Percentiles rank a stretch among this genome's conserved stretches.
These are phyloP conservation scores for Leccinum longicurvipes DNA, from an alignment of 768 basidiomycete genomes.

Conservation along the genomic window DNA sequence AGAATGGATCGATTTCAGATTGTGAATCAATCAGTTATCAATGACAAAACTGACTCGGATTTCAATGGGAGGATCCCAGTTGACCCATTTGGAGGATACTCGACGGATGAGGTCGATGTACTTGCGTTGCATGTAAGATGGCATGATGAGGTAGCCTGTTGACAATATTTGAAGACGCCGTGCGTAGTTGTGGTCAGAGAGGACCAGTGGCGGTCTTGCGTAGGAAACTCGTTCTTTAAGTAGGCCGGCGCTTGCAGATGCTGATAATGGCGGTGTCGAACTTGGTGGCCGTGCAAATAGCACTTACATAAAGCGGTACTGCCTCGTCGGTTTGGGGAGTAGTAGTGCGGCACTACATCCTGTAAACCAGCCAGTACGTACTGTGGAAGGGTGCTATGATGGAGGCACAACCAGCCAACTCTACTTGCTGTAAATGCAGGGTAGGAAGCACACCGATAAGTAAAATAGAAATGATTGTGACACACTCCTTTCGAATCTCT, in stretches of 20 bases:
- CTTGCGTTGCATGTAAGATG: conserved; percentile 24
- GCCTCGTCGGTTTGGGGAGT: neutral
- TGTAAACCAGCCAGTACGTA: neutral
- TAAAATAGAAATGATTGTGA: neutral
- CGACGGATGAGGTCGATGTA: conserved; percentile 34
- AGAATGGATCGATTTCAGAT: neutral
- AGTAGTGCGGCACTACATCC: neutral
- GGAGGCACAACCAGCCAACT: neutral
- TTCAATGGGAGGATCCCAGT: conserved; percentile 33
- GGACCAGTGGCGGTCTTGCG: neutral
- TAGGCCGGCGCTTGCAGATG: neutral
- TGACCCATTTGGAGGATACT: conserved; percentile 35
- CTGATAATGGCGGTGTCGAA: neutral
- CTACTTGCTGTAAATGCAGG: neutral
- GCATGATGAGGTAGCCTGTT: conserved; percentile 2
- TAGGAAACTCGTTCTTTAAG: neutral
- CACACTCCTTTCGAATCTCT: neutral
- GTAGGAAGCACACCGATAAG: neutral
- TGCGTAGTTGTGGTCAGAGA: neutral
- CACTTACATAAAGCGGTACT: neutral
- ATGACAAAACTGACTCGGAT: conserved; percentile 22
- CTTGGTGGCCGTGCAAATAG: neutral
- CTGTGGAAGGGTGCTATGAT: neutral
- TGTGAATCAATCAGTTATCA: neutral
- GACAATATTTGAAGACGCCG: neutral